These are phyloP conservation scores for Cylindrodendrum hubeiense DNA, from an alignment of 2,329 filamentous ascomycete species.

Conservation along the genomic window DNA sequence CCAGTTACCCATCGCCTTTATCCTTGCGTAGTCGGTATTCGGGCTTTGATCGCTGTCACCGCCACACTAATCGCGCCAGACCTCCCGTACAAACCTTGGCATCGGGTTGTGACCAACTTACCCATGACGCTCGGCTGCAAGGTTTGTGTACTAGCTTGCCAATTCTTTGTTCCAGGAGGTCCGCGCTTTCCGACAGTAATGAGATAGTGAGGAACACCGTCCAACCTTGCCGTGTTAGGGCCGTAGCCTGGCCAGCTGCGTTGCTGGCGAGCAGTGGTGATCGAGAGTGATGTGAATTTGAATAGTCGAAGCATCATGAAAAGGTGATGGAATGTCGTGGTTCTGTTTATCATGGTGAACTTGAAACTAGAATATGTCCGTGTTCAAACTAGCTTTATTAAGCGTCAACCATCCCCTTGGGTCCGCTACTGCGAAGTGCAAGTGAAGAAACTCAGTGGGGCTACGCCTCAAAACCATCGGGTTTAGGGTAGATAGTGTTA, in stretches of 20 bases:
- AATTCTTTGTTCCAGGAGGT: neutral
- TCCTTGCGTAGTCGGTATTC: neutral
- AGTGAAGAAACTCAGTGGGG: constrained; percentile 15
- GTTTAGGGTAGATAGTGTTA: neutral
- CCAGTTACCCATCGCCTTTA: constrained; percentile 5
- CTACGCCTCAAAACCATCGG: neutral
- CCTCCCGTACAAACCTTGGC: neutral
- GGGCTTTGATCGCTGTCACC: constrained; percentile 1
- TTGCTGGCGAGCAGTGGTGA: neutral
- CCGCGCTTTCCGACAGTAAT: neutral
- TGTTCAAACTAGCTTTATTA: neutral
- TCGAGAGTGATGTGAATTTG: neutral
- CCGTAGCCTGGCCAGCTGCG: neutral
- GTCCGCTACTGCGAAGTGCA: constrained; percentile 13
- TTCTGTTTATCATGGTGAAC: neutral
- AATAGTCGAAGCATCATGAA: neutral
- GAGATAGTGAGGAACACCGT: neutral
- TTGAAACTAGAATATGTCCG: constrained; percentile 1
- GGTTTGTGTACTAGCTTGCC: neutral
- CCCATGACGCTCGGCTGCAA: neutral
- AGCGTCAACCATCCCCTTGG: constrained; percentile 14
- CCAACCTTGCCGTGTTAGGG: neutral
- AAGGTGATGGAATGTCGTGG: neutral
- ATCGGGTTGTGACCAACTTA: neutral
- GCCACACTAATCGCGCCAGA: constrained; percentile 3